A percentile compares a stretch with the other conserved stretches of the same genome.
Evolutionary conservation across 345 rosid genomes (phyloP).

Genomic region (Chamaenerion angustifolium): DNA sequence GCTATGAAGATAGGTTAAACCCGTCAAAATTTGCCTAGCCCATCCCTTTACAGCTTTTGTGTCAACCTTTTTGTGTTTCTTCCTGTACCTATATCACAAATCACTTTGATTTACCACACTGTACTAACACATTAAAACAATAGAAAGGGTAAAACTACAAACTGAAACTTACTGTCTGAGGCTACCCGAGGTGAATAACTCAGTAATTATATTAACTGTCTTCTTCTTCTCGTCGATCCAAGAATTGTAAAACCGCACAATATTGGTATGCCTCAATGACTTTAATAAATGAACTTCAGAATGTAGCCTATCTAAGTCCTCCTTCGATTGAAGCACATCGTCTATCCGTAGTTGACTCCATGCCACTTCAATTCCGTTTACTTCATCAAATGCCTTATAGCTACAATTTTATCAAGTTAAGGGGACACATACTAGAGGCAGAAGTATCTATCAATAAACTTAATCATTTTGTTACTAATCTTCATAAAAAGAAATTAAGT

Average conservation of each 20-base stretch:
- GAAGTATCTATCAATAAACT: too few species aligned
- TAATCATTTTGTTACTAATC: too few species aligned
- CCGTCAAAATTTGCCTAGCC: slow-evolving; percentile 81
- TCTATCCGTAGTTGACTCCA: slow-evolving; percentile 91
- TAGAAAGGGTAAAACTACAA: slow-evolving; percentile 5
- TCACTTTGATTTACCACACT: slow-evolving; percentile 13
- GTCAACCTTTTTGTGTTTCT: slow-evolving; percentile 76
- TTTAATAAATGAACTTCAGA: slow-evolving; percentile 86
- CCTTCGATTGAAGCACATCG: slow-evolving; percentile 79
- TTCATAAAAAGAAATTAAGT: too few species aligned
- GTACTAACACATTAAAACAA: slow-evolving; percentile 6
- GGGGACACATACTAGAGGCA: slow-evolving; percentile 10
- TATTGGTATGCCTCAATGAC: slow-evolving; percentile 69
- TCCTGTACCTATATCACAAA: slow-evolving; percentile 56
- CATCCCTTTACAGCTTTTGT: slow-evolving; percentile 79
- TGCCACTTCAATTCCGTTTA: slow-evolving; percentile 94
- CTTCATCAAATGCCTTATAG: slow-evolving; percentile 90
- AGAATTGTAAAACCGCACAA: slow-evolving; percentile 65
- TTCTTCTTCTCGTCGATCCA: slow-evolving; percentile 91
- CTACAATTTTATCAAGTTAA: slow-evolving; percentile 27
- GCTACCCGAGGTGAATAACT: slow-evolving; percentile 89
- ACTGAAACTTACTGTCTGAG: slow-evolving; percentile 60
- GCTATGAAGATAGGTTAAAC: slow-evolving; percentile 66
- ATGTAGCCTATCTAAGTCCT: slow-evolving; percentile 73
- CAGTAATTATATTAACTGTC: slow-evolving; percentile 88